A percentile compares a stretch with the other conserved stretches of the same genome.
These are phyloP conservation scores for Schizosaccharomyces japonicus DNA, from an alignment of 805 yeast genomes.

Conservation along the genomic window DNA sequence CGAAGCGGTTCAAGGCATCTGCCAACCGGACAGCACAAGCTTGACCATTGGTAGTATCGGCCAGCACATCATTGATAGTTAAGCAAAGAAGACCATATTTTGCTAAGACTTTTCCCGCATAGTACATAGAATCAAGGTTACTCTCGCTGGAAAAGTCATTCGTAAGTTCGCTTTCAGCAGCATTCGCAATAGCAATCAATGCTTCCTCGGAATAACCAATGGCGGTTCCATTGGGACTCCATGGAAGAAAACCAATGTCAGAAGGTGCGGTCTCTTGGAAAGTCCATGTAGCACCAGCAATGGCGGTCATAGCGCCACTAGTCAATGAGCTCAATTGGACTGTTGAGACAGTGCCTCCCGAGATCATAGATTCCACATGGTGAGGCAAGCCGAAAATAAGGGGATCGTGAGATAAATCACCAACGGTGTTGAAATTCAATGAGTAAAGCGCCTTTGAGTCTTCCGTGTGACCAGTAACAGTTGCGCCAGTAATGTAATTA, in stretches of 20 bases:
- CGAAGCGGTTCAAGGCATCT: constrained; percentile 43
- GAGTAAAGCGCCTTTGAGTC: constrained; percentile 21
- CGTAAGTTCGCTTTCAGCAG: constrained; percentile 29
- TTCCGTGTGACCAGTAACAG: constrained; percentile 19
- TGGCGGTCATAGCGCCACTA: constrained; percentile 21
- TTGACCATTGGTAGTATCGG: constrained; percentile 29
- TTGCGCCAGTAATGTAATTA: constrained; percentile 27
- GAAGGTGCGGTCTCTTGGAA: constrained; percentile 19
- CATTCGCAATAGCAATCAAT: constrained; percentile 20
- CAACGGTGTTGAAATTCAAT: constrained; percentile 21
- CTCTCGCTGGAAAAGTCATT: constrained; percentile 34
- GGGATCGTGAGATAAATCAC: constrained; percentile 20
- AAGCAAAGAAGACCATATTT: constrained; percentile 74
- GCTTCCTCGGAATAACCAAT: constrained; percentile 21
- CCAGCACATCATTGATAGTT: constrained; percentile 40
- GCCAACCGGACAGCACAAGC: constrained; percentile 35
- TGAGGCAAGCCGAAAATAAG: constrained; percentile 48
- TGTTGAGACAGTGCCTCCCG: constrained; percentile 12
- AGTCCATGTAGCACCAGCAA: constrained; percentile 14
- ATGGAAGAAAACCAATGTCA: constrained; percentile 31
- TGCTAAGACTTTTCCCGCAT: constrained; percentile 67
- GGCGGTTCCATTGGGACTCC: constrained; percentile 20
- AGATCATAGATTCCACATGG: constrained; percentile 25
- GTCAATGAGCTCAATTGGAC: constrained; percentile 24
- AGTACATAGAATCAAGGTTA: constrained; percentile 68